phyloP scores from a whole-genome alignment of 148 eudicot species.

The Arbutus unedo region DNA sequence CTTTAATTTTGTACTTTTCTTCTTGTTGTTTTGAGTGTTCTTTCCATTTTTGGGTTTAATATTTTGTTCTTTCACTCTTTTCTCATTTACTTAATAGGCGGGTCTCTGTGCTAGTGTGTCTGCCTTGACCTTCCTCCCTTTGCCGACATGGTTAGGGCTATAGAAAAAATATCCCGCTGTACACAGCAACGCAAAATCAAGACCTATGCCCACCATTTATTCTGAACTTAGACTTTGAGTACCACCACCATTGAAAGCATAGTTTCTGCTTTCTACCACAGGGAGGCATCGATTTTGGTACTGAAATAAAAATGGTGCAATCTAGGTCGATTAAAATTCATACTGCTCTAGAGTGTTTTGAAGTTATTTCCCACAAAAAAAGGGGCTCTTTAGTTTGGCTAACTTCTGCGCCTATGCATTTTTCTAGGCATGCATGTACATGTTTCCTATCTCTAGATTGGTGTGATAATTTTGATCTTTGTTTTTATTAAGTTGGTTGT shows the following conservation, averaged over 20 bases:
- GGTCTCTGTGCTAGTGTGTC: background rate
- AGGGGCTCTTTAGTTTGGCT: background rate
- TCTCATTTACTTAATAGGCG: background rate
- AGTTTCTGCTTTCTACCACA: background rate
- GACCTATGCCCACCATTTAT: background rate
- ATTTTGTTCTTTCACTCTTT: background rate
- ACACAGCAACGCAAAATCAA: background rate
- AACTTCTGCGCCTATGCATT: background rate
- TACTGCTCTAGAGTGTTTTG: background rate
- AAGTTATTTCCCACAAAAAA: background rate
- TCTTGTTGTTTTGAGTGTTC: background rate
- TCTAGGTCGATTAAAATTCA: background rate
- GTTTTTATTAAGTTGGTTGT: conserved; percentile 2
- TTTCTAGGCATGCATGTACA: background rate
- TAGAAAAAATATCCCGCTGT: background rate
- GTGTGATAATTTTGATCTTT: background rate
- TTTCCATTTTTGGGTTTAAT: background rate
- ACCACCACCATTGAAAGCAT: background rate
- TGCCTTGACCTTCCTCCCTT: background rate
- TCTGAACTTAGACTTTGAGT: background rate
- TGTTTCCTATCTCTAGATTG: background rate
- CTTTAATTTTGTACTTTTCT: background rate
- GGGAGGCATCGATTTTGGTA: background rate
- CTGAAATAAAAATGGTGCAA: background rate
- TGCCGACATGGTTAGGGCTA: background rate